Conservation (phyloP, 768 basidiomycete species). For the Hebeloma cylindrosporum region DNA sequence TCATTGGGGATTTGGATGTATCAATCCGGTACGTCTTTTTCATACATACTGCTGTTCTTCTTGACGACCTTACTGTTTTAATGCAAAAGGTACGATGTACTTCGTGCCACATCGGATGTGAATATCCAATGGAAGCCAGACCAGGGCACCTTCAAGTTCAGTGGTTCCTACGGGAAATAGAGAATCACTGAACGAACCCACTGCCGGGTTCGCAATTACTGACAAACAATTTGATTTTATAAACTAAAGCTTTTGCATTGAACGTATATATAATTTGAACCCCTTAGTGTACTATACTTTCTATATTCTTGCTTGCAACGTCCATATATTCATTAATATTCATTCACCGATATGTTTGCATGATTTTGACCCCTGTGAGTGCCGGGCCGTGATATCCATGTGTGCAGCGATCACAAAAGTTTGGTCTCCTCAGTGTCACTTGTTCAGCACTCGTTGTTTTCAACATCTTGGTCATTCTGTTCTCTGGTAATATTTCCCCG, state of each 20-base stretch:
- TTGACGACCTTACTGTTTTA: not conserved
- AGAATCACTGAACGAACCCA: not conserved
- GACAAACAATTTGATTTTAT: not conserved
- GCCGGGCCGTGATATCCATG: no score
- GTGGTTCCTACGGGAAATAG: conserved; percentile 45
- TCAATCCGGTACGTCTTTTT: conserved; percentile 35
- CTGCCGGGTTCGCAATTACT: not conserved
- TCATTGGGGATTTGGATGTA: conserved; percentile 34
- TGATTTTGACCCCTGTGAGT: no score
- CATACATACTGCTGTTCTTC: not conserved
- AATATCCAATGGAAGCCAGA: conserved; percentile 44
- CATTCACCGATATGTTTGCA: no score
- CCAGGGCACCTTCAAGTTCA: conserved; percentile 58
- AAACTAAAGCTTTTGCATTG: not conserved
- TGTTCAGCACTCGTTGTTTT: not conserved
- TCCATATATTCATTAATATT: no score
- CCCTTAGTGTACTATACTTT: no score
- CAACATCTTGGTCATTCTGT: not conserved
- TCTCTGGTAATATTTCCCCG: not conserved
- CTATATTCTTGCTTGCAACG: no score
- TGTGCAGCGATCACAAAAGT: no score
- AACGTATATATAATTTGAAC: no score
- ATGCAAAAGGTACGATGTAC: conserved; percentile 34
- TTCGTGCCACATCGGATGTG: conserved; percentile 43
- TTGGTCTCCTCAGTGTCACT: no score